These are phyloP conservation scores for Auricularia sp. DNA, from an alignment of 768 basidiomycete genomes.

Conservation along the genomic window DNA sequence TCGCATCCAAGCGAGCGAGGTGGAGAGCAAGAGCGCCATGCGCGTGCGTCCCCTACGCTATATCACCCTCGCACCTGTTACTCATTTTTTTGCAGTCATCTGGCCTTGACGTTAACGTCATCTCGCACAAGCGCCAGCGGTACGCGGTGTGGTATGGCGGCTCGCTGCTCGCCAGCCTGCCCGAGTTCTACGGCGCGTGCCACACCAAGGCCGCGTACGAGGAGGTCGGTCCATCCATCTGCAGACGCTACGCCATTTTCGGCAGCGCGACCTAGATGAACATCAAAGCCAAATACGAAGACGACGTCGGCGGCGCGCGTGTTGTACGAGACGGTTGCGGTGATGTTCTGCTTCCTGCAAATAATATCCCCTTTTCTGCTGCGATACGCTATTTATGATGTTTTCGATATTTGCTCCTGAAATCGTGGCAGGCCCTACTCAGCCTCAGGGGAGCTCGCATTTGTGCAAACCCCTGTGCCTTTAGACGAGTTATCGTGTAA, in stretches of 20 bases:
- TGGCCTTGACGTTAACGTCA: conserved; percentile 96
- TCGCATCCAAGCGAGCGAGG: conserved; percentile 66
- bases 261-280: conserved; percentile 62
- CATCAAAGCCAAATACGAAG: too few species aligned
- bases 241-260: conserved; percentile 87
- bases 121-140: conserved; percentile 95
- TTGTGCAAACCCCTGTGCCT: too few species aligned
- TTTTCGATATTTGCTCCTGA: too few species aligned
- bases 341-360: not conserved
- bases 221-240: conserved; percentile 85
- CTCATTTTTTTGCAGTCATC: conserved; percentile 50
- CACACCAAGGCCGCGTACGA: conserved; percentile 93
- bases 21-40: conserved; percentile 61
- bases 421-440: too few species aligned
- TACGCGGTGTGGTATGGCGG: conserved; percentile 99
- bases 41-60: conserved; percentile 40
- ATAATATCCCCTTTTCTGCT: not conserved
- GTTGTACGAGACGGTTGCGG: not conserved
- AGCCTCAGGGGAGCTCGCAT: too few species aligned
- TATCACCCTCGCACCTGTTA: not conserved
- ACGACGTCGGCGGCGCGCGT: not conserved
- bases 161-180: conserved; percentile 84
- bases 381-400: too few species aligned
- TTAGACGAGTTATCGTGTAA: too few species aligned
- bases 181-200: conserved; percentile 90